Evolutionary conservation across 129 eudicot species (phyloP), one percentile per base, ranked within the genome.

Genomic region (Pulicaria dysenterica): DNA sequence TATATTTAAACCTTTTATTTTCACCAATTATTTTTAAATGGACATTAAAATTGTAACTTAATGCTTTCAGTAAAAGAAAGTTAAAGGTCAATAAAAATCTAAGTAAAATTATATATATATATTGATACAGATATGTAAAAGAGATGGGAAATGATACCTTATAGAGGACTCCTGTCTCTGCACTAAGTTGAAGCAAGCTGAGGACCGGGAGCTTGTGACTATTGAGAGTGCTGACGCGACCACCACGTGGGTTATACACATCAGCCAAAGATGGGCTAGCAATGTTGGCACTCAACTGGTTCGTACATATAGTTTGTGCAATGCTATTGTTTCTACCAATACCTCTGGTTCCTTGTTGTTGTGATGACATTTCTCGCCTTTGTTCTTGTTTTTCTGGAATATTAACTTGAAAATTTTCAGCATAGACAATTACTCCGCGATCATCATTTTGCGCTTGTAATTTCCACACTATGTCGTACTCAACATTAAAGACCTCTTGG

Each of bases 201-300:
- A 89, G 92, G 67, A 84, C 58, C 1, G 96, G 96, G 13, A 90
- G 81, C 6, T 78, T 84, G 39, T 55, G 79, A 70, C 96, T 70
- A 72, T 90, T 87, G 74, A 82, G 53, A 63, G 39, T 59, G 73
- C 40, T 78, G 57, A 90, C 3, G 14, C 87, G 88, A 4, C 96
- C 96, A 3, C 83, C 96, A 31, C 86, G 86, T 40, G 88, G 93
- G 79, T 78, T 87, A 67, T 62, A 90, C 41, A 84, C 78, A 38
- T 90, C 96, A 1, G 96, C 85, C 24, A 31, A 41, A 2, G 58
- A 3, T 4, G 96, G 85, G 60, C 70, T 51, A 54, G 77, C 87
- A 1, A 90, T 72, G 79, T 80, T 85, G 66, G 81, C 65, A 41
- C 74, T 67, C 31, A 86, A 61, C 45, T 70, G 77, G 24, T 68